Evolutionary conservation across 2,329 filamentous ascomycete species (phyloP).

Genomic region (Sporothrix pallida): DNA sequence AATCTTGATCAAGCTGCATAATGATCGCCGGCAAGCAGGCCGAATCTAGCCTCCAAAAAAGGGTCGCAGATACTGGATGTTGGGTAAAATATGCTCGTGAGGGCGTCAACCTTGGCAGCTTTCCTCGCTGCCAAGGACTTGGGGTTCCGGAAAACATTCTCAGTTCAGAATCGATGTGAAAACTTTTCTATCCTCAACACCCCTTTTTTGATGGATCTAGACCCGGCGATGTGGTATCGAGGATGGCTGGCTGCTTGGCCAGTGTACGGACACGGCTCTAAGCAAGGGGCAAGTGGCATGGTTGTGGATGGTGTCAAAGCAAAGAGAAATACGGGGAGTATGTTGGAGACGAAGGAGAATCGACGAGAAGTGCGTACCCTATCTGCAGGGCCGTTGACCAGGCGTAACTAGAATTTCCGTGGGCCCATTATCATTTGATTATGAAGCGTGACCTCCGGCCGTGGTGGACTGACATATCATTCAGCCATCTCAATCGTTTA

Average conservation of each 20-base stretch:
- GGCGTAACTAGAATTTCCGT: no score
- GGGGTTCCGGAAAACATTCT: not conserved
- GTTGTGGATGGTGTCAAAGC: not conserved
- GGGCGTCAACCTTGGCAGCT: not conserved
- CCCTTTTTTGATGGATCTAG: not conserved
- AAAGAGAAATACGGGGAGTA: not conserved
- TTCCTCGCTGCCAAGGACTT: not conserved
- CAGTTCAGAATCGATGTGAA: not conserved
- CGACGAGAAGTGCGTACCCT: not conserved
- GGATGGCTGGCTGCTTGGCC: not conserved
- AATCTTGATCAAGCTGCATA: conserved; percentile 10
- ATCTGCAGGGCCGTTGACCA: not conserved
- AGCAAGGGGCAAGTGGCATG: not conserved
- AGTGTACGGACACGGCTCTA: not conserved
- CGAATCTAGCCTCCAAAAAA: not conserved
- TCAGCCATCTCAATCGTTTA: no score
- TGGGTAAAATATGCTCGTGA: not conserved
- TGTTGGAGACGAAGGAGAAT: not conserved
- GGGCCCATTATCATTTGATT: no score
- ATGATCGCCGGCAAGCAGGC: not conserved
- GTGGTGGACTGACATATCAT: no score
- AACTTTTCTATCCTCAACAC: conserved; percentile 8
- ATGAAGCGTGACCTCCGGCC: no score
- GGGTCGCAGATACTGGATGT: not conserved
- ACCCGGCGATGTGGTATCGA: not conserved